phyloP scores from a whole-genome alignment of 805 yeast species.

The Wickerhamomyces xylosicus region DNA sequence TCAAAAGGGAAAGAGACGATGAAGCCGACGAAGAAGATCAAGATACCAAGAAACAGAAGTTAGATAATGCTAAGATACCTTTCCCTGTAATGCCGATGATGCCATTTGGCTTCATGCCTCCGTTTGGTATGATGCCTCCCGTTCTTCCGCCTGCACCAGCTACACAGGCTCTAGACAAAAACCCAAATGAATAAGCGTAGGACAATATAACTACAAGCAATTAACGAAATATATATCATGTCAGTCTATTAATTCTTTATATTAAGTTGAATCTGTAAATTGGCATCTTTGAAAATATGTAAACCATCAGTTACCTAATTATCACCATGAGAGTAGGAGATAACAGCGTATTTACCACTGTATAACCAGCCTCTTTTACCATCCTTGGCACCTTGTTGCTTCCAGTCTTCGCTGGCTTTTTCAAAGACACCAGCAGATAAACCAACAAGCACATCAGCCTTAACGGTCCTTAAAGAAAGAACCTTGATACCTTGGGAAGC shows the following conservation, averaged over 20 bases:
- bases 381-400: constrained; percentile 38
- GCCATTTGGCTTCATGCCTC: constrained; percentile 6
- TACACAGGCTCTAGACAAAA: no score
- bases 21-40: constrained; percentile 6
- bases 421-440: constrained; percentile 65
- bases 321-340: constrained; percentile 42
- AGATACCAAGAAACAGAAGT: constrained; percentile 9
- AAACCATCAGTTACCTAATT: constrained; percentile 6
- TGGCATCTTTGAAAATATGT: no score
- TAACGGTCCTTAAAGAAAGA: constrained; percentile 81
- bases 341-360: constrained; percentile 92
- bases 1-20: constrained; percentile 13
- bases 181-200: background rate
- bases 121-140: constrained; percentile 4
- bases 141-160: background rate
- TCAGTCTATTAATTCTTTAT: background rate
- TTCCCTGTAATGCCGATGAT: constrained; percentile 5
- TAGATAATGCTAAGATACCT: constrained; percentile 1
- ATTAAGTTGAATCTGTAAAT: no score
- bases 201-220: no score
- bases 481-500: constrained; percentile 53
- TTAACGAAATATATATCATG: no score
- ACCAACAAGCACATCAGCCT: constrained; percentile 93
- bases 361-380: constrained; percentile 73
- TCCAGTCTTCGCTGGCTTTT: constrained; percentile 50